phyloP scores from a whole-genome alignment of 768 basidiomycete genomes.

The Lactarius vividus region DNA sequence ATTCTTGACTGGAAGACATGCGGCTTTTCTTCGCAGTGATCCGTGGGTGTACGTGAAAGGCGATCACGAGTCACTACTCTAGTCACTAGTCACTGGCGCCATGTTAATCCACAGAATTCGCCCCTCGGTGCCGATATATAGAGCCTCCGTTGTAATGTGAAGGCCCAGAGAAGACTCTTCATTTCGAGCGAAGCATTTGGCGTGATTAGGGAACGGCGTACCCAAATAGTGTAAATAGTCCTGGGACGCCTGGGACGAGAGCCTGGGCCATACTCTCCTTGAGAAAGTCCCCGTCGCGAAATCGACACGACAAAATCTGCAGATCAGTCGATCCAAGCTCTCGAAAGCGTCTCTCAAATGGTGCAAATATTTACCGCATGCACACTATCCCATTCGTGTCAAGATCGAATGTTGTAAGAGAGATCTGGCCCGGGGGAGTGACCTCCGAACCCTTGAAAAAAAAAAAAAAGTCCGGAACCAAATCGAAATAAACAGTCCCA shows the following conservation, averaged over 20 bases:
- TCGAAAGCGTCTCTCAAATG: background rate
- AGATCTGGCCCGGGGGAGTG: background rate
- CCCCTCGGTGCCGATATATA: background rate
- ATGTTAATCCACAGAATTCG: background rate
- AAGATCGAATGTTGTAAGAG: background rate
- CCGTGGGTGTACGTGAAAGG: background rate
- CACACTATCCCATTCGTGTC: background rate
- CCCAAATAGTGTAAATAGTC: background rate
- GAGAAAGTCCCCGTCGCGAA: background rate
- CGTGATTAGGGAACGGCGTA: slow-evolving; percentile 1
- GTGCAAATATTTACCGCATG: background rate
- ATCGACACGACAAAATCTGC: background rate
- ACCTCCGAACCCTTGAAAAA: background rate
- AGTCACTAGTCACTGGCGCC: background rate
- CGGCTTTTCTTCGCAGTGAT: background rate
- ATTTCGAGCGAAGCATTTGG: background rate
- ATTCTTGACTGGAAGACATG: background rate
- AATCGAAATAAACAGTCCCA: background rate
- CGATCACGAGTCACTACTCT: background rate
- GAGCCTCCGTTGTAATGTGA: background rate
- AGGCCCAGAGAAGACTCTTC: background rate
- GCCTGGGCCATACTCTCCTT: background rate
- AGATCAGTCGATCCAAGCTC: background rate
- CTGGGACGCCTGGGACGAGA: background rate
- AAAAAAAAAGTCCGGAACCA: background rate